A percentile compares a stretch with the other conserved stretches of the same genome.
These are phyloP conservation scores for Gaeumannomyces tritici DNA, from an alignment of 2,329 filamentous ascomycete species.

Conservation along the genomic window DNA sequence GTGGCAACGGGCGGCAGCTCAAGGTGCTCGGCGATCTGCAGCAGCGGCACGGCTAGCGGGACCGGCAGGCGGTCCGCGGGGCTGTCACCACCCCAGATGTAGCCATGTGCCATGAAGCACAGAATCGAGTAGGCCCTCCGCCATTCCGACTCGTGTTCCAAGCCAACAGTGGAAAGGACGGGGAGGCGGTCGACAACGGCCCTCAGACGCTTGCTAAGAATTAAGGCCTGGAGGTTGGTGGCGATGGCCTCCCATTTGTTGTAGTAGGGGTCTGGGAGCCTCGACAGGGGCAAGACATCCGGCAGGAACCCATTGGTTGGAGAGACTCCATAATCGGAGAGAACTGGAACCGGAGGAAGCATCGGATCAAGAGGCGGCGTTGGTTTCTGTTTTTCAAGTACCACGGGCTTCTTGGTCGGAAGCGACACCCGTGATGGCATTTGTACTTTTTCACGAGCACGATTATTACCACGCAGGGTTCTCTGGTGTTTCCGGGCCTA, in stretches of 20 bases:
- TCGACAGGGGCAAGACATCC: constrained; percentile 65
- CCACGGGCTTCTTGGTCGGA: not conserved
- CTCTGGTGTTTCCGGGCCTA: not conserved
- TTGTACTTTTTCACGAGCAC: not conserved
- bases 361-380: constrained; percentile 20
- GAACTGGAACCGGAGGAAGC: constrained; percentile 51
- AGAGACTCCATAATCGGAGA: constrained; percentile 74
- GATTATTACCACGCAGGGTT: not conserved
- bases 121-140: constrained; percentile 84
- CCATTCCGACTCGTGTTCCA: constrained; percentile 85
- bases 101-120: constrained; percentile 85
- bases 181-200: constrained; percentile 72
- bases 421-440: not conserved
- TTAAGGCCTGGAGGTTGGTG: constrained; percentile 75
- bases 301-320: constrained; percentile 80
- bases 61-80: constrained; percentile 73
- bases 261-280: constrained; percentile 84
- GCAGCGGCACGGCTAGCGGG: constrained; percentile 72
- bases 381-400: constrained; percentile 8
- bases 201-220: constrained; percentile 76
- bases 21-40: constrained; percentile 65
- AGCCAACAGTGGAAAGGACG: constrained; percentile 70
- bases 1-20: constrained; percentile 89
- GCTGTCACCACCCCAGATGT: constrained; percentile 84
- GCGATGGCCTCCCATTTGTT: constrained; percentile 86